phyloP scores from a whole-genome alignment of 768 basidiomycete species.

The Lactifluus volemus region DNA sequence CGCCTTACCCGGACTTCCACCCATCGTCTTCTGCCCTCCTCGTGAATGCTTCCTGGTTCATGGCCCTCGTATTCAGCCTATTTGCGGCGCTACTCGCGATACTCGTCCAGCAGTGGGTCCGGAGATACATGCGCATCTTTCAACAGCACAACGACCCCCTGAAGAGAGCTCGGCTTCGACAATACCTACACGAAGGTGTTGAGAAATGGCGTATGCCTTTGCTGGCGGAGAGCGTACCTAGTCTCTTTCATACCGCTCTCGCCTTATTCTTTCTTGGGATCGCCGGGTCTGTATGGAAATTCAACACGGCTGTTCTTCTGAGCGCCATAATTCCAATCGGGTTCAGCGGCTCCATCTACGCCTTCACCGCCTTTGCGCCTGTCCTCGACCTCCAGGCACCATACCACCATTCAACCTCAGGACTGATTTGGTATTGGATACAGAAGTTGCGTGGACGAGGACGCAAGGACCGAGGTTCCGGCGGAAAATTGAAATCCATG shows the following conservation, averaged over 20 bases:
- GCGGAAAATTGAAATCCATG: not conserved
- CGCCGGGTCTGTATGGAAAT: slow-evolving; percentile 33
- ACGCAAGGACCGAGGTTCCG: not conserved
- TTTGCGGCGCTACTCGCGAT: slow-evolving; percentile 35
- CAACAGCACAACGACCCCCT: slow-evolving; percentile 23
- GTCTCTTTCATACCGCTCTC: slow-evolving; percentile 40
- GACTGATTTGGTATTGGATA: not conserved
- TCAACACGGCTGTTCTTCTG: slow-evolving; percentile 9
- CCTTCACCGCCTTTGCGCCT: slow-evolving; percentile 1
- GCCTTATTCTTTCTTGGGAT: slow-evolving; percentile 43
- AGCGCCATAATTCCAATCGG: not conserved
- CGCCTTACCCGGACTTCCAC: slow-evolving; percentile 2
- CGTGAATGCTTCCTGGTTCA: slow-evolving; percentile 36
- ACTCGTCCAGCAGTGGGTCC: slow-evolving; percentile 42
- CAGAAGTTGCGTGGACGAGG: not conserved
- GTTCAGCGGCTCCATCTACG: slow-evolving; percentile 5
- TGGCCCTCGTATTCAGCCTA: slow-evolving; percentile 30
- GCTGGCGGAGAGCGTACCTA: slow-evolving; percentile 36
- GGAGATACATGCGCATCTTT: slow-evolving; percentile 27
- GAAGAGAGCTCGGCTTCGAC: slow-evolving; percentile 33
- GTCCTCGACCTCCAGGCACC: slow-evolving; percentile 1
- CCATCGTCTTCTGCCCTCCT: slow-evolving; percentile 28
- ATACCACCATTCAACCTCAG: slow-evolving; percentile 1
- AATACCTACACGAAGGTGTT: slow-evolving; percentile 30
- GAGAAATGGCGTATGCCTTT: slow-evolving; percentile 32